These are phyloP conservation scores for Phytophthora sansomeana DNA, from an alignment of 352 stramenopile species.

Conservation along the genomic window DNA sequence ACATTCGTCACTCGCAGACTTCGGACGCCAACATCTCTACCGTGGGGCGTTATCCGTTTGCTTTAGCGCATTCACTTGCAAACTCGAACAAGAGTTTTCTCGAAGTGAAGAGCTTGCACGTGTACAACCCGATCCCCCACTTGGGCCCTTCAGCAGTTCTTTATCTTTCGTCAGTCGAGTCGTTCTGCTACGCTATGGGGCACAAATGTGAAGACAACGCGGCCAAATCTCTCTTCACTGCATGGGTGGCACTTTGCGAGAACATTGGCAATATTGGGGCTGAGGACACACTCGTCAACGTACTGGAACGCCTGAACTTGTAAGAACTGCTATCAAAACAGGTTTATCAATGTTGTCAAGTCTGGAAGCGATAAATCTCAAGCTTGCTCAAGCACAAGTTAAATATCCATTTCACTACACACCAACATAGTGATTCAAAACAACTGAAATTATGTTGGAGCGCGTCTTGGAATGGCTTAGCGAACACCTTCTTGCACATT, in stretches of 20 bases:
- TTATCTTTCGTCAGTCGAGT: conserved; percentile 35
- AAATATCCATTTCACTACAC: too few species aligned
- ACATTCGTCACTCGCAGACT: conserved; percentile 23
- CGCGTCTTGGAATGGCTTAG: too few species aligned
- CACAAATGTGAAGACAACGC: conserved; percentile 41
- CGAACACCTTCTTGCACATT: too few species aligned
- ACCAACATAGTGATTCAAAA: too few species aligned
- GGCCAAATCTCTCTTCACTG: conserved; percentile 24
- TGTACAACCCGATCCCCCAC: conserved; percentile 38
- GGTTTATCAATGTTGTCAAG: too few species aligned
- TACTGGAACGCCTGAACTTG: conserved; percentile 19
- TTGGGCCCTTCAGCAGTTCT: conserved; percentile 30
- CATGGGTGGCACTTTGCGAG: conserved; percentile 28
- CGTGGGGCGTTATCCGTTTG: conserved; percentile 34
- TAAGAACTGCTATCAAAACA: not conserved
- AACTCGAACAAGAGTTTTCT: conserved; percentile 2
- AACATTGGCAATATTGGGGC: conserved; percentile 16
- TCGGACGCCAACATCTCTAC: conserved; percentile 39
- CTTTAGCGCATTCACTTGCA: conserved; percentile 18
- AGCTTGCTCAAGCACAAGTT: too few species aligned
- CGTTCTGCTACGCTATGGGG: conserved; percentile 38
- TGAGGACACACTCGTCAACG: conserved; percentile 25
- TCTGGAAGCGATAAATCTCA: too few species aligned
- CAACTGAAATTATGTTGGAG: too few species aligned
- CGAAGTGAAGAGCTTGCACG: conserved; percentile 34